These are phyloP conservation scores for Mycena citricolor DNA, from an alignment of 1,284 basidiomycete species.

Conservation along the genomic window DNA sequence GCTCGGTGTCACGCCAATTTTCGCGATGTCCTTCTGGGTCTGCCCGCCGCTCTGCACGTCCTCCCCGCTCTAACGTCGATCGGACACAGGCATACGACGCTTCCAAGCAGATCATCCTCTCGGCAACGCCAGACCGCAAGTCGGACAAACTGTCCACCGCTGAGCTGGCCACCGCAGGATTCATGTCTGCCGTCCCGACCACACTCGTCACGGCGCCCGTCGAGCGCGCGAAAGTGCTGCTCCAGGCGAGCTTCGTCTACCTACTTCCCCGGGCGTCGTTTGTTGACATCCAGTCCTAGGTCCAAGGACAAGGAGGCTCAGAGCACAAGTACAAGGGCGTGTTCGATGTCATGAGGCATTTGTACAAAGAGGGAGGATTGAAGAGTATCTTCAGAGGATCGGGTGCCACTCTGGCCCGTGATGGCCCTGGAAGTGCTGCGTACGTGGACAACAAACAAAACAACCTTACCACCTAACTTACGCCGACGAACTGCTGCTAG, in stretches of 20 bases:
- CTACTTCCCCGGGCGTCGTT: neutral
- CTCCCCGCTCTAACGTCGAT: conserved; percentile 7
- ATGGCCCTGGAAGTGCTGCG: conserved; percentile 97
- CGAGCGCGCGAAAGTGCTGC: conserved; percentile 94
- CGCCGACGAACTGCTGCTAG: conserved; percentile 48
- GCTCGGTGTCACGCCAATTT: conserved; percentile 97
- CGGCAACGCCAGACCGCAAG: conserved; percentile 68
- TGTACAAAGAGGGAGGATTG: conserved; percentile 95
- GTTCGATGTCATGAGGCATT: conserved; percentile 85
- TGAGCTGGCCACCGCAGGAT: conserved; percentile 92
- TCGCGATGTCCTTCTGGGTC: conserved; percentile 98
- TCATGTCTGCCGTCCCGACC: conserved; percentile 92
- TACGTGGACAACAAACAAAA: conserved; percentile 49
- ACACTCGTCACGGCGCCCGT: conserved; percentile 94
- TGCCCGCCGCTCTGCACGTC: conserved; percentile 26
- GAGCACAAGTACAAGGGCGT: conserved; percentile 87
- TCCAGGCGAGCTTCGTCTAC: conserved; percentile 71
- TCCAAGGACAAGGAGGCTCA: conserved; percentile 84
- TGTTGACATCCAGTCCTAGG: conserved; percentile 43
- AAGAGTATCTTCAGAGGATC: conserved; percentile 94
- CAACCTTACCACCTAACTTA: no score
- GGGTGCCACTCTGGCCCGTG: conserved; percentile 87
- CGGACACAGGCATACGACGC: conserved; percentile 82
- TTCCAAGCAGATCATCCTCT: conserved; percentile 86
- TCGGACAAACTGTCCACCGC: conserved; percentile 65